Percentiles rank a stretch among this genome's conserved stretches.
Conservation (phyloP, 257 asterid genomes). For the Solanum paucissectum region DNA sequence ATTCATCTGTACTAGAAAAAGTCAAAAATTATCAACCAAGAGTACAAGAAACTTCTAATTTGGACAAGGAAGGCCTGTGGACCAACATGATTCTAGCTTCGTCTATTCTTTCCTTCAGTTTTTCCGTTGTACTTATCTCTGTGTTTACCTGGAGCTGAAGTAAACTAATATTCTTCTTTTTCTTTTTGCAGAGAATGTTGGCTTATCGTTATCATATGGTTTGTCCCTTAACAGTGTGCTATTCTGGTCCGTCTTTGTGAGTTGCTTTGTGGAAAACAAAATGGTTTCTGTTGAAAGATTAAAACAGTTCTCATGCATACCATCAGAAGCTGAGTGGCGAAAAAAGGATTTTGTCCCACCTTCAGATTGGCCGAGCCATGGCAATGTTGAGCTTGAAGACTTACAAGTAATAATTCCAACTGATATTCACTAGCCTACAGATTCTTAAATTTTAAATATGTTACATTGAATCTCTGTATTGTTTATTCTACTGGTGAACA, state of each 20-base stretch:
- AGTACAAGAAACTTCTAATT: not conserved
- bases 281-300: conserved; percentile 98
- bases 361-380: conserved; percentile 61
- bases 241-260: conserved; percentile 51
- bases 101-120: not conserved
- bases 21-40: not conserved
- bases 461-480: not conserved
- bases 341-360: conserved; percentile 55
- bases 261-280: conserved; percentile 82
- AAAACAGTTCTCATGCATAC: conserved; percentile 68
- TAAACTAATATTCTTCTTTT: not conserved
- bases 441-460: not conserved
- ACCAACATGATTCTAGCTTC: not conserved
- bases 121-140: not conserved
- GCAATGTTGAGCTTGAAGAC: conserved; percentile 56
- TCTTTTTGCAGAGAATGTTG: conserved; percentile 63
- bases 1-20: not conserved
- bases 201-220: conserved; percentile 81
- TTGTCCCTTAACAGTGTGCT: conserved; percentile 64
- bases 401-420: conserved; percentile 32
- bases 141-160: not conserved
- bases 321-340: conserved; percentile 87
- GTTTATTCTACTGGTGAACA: conserved; percentile 14
- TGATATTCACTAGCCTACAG: not conserved
- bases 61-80: not conserved